Evolutionary conservation across 2,329 filamentous ascomycete species (phyloP).

Genomic region (Rosellinia necatrix): DNA sequence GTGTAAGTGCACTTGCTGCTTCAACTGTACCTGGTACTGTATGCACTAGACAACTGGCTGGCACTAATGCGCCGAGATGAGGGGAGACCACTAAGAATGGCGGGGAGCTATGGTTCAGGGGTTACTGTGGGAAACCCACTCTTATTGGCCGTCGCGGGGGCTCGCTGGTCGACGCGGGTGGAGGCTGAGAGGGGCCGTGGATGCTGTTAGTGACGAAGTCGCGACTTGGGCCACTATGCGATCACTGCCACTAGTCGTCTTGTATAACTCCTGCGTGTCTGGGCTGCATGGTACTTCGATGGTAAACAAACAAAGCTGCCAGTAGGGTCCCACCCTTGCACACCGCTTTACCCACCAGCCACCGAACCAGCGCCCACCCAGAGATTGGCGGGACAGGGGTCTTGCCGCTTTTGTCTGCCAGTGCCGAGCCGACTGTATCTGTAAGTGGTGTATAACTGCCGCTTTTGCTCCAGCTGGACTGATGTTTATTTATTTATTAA

Average conservation of each 20-base stretch:
- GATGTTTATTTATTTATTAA: too few species aligned
- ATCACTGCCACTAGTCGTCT: too few species aligned
- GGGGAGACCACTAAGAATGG: slow-evolving; percentile 15
- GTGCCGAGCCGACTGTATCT: too few species aligned
- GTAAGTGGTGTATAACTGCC: too few species aligned
- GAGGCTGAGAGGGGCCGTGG: slow-evolving; percentile 5
- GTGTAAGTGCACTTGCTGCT: slow-evolving; percentile 6
- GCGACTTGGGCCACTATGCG: too few species aligned
- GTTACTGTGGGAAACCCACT: not conserved
- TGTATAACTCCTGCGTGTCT: not conserved
- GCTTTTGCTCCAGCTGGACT: too few species aligned
- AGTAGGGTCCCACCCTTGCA: slow-evolving; percentile 15
- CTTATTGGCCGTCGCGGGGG: slow-evolving; percentile 8
- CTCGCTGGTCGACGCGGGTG: slow-evolving; percentile 6
- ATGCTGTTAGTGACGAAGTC: slow-evolving; percentile 20
- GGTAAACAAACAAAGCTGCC: slow-evolving; percentile 17
- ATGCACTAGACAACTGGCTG: slow-evolving; percentile 22
- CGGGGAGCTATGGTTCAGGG: slow-evolving; percentile 26
- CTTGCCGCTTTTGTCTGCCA: slow-evolving; percentile 23
- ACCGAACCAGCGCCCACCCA: slow-evolving; percentile 10
- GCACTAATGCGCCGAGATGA: slow-evolving; percentile 20
- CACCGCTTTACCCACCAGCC: slow-evolving; percentile 30
- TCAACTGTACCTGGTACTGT: not conserved
- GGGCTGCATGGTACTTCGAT: slow-evolving; percentile 20
- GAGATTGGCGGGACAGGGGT: slow-evolving; percentile 29